Conservation (phyloP, 345 rosid species). For the Lepidium sativum region DNA sequence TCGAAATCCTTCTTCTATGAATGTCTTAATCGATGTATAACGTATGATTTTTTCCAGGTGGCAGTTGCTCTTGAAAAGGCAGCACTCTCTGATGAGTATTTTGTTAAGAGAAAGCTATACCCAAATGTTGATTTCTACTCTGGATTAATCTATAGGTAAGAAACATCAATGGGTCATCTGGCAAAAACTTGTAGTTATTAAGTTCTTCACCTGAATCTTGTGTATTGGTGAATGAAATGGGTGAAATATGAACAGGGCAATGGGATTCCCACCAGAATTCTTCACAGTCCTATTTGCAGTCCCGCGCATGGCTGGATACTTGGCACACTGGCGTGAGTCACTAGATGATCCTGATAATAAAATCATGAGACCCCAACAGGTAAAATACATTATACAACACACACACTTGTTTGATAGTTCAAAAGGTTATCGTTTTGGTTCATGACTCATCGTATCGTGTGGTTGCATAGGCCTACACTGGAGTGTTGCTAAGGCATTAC, state of each 20-base stretch:
- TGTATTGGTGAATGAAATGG: background rate
- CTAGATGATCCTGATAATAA: constrained; percentile 94
- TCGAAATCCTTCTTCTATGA: background rate
- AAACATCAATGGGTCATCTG: background rate
- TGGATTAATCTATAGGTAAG: constrained; percentile 86
- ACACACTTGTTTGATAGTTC: background rate
- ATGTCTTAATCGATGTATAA: background rate
- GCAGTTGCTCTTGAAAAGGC: constrained; percentile 94
- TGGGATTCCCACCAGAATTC: constrained; percentile 97
- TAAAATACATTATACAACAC: constrained; percentile 12
- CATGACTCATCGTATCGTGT: background rate
- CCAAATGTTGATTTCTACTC: constrained; percentile 99
- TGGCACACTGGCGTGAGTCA: constrained; percentile 93
- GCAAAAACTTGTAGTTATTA: background rate
- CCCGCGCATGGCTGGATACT: constrained; percentile 97
- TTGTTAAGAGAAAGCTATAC: constrained; percentile 83
- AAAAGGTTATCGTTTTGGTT: background rate
- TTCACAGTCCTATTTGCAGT: constrained; percentile 92
- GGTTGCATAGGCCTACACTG: constrained; percentile 62
- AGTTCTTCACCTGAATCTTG: background rate
- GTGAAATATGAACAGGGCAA: constrained; percentile 44
- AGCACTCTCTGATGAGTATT: constrained; percentile 87
- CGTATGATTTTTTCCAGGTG: constrained; percentile 42
- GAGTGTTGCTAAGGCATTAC: constrained; percentile 83
- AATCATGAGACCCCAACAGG: constrained; percentile 99